A percentile compares a stretch with the other conserved stretches of the same genome.
Evolutionary conservation across 176 grass and related monocot genomes (phyloP).

Genomic region (Oryza coarctata): DNA sequence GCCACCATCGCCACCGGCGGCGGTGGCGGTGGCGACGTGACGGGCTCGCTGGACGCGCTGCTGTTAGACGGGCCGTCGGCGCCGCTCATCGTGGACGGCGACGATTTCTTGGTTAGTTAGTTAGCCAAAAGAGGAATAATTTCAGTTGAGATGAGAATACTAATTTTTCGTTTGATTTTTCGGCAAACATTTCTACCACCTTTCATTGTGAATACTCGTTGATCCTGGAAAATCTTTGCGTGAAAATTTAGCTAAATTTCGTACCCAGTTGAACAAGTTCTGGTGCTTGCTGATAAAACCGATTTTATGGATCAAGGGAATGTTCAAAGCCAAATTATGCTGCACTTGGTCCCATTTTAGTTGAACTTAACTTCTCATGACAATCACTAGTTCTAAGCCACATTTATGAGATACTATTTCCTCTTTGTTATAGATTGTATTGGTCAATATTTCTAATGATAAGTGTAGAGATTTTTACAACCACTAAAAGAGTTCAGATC

Average conservation of each 20-base stretch:
- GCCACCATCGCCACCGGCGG: not conserved
- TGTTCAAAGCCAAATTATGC: not conserved
- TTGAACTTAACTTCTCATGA: not conserved
- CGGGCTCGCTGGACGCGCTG: conserved; percentile 27
- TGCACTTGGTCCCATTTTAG: not conserved
- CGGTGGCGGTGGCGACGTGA: not conserved
- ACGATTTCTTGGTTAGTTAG: conserved; percentile 44
- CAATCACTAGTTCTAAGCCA: not conserved
- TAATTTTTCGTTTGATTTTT: not conserved
- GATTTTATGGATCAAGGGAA: not conserved
- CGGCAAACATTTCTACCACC: not conserved
- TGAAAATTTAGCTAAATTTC: not conserved
- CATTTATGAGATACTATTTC: not conserved
- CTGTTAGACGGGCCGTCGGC: conserved; percentile 44
- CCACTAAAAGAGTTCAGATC: too few species aligned
- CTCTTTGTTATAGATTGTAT: not conserved
- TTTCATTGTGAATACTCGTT: conserved; percentile 1
- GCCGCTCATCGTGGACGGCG: conserved; percentile 27
- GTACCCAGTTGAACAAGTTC: not conserved
- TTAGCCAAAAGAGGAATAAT: conserved; percentile 28
- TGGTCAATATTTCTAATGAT: not conserved
- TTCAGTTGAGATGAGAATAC: conserved; percentile 30
- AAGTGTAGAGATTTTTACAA: too few species aligned
- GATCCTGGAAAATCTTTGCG: not conserved
- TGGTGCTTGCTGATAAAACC: not conserved